Conservation (phyloP, 1,284 basidiomycete genomes). For the Athelia sp. region DNA sequence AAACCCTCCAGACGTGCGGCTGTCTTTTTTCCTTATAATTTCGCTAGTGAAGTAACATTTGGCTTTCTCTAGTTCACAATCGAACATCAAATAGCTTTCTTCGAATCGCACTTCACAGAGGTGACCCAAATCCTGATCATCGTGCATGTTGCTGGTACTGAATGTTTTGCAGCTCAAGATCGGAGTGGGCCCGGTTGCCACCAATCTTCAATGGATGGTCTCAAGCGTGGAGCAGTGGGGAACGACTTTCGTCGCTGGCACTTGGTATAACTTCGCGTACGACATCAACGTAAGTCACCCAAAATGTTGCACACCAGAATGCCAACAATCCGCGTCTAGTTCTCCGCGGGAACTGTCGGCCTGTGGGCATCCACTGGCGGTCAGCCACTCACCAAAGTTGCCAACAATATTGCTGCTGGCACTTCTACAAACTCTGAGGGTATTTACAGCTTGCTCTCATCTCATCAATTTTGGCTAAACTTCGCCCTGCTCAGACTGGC, state of each 20-base stretch:
- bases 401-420: conserved; percentile 40
- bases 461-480: too few relatives aligned
- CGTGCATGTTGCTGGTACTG: neutral
- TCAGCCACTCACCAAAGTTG: conserved; percentile 43
- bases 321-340: conserved; percentile 26
- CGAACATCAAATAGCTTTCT: conserved; percentile 59
- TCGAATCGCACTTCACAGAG: conserved; percentile 65
- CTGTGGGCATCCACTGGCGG: conserved; percentile 54
- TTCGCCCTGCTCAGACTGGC: conserved; percentile 42
- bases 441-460: too few relatives aligned
- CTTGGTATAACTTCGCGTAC: conserved; percentile 64
- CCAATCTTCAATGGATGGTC: conserved; percentile 51
- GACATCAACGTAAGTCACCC: conserved; percentile 44
- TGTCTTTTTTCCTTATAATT: neutral
- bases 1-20: conserved; percentile 50
- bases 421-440: conserved; percentile 49
- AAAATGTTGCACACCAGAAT: neutral
- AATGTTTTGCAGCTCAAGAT: conserved; percentile 42
- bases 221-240: conserved; percentile 43
- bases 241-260: conserved; percentile 44
- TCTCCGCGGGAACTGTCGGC: conserved; percentile 48
- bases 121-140: too few relatives aligned
- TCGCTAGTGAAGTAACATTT: neutral
- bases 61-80: conserved; percentile 31
- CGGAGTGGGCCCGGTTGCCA: conserved; percentile 45